Base-by-base conservation (phyloP, 148 eudicot species). In the Amaranthus palmeri region DNA sequence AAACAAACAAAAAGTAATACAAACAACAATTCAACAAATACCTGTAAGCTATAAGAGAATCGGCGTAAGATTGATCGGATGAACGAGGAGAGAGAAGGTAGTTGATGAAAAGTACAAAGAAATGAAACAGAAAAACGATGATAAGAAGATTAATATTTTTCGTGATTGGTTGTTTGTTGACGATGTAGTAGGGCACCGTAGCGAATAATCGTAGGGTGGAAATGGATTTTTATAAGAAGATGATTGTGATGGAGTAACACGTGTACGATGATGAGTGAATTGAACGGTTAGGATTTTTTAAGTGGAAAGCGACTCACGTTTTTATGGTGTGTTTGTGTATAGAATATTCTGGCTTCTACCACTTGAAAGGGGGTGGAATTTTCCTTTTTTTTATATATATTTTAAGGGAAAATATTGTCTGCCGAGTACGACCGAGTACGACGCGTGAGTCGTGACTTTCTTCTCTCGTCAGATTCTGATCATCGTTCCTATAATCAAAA, bases 241-340 rank as follows among this genome's bases (percentile, higher is more conserved):
- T 5, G 9, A 13, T 14, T 10, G 0, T 18, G 14, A 8, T 10
- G 25, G 11, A 5, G 59, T 3, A 10, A 70, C 66, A 67, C 44
- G 72, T 78, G 73, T 55, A n/a, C 0, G 2, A 13, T 15, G 63
- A 17, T 18, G 53, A 66, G 51, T 71, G 40, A 17, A 25, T 46
- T 43, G 9, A 41, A 65, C 77, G 71, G 77, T 45, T 48, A n/a
- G 4, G 71, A 74, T 74, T 8, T 48, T 41, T 60, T 6, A 17
- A 18, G 42, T 25, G 10, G 17, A 14, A 8, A 6, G 70, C 1
- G 62, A 14, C 10, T 42, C 14, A 56, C n/a, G 51, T 55, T 43
- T 69, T 42, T 69, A 45, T 8, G 43, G 42, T 69, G 72, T 43
- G 72, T 14, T 10, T 44, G 72, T 42, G 49, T n/a, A 62, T 69